A percentile compares a stretch with the other conserved stretches of the same genome.
phyloP scores from a whole-genome alignment of 768 basidiomycete genomes.

The Suillus alpinus region DNA sequence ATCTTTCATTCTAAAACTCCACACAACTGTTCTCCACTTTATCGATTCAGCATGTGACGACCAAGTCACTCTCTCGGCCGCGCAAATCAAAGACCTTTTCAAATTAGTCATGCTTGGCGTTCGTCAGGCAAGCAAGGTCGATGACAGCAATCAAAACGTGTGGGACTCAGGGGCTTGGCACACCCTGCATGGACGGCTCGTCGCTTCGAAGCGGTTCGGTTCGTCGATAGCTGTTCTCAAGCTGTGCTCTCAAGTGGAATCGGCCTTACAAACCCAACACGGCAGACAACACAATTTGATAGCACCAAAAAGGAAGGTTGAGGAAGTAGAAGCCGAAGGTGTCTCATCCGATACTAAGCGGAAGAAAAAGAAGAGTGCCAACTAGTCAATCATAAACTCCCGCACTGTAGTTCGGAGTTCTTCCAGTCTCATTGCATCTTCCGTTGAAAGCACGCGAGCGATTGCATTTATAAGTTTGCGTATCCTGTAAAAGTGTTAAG shows the following conservation, averaged over 20 bases:
- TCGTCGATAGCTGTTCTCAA: constrained; percentile 57
- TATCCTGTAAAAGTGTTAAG: neutral
- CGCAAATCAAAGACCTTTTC: constrained; percentile 76
- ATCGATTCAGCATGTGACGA: constrained; percentile 49
- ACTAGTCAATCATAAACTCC: neutral
- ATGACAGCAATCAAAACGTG: constrained; percentile 24
- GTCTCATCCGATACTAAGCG: constrained; percentile 39
- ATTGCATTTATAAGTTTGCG: neutral
- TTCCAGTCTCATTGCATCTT: constrained; percentile 17
- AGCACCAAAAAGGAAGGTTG: constrained; percentile 40
- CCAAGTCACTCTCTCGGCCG: constrained; percentile 44
- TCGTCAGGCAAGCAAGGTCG: constrained; percentile 58
- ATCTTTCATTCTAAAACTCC: constrained; percentile 52
- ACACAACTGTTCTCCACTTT: constrained; percentile 45
- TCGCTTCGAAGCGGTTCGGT: constrained; percentile 56
- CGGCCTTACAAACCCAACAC: constrained; percentile 5
- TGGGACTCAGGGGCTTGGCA: constrained; percentile 69
- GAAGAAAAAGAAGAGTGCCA: constrained; percentile 41
- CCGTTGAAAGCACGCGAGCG: constrained; percentile 1
- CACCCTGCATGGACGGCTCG: constrained; percentile 44
- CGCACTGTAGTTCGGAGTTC: constrained; percentile 18
- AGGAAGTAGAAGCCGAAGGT: constrained; percentile 24
- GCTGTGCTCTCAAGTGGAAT: constrained; percentile 63
- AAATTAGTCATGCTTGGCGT: constrained; percentile 64
- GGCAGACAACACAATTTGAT: constrained; percentile 27